These are phyloP conservation scores for Juncus effusus DNA, from an alignment of 176 grass and related monocot species.

Conservation along the genomic window DNA sequence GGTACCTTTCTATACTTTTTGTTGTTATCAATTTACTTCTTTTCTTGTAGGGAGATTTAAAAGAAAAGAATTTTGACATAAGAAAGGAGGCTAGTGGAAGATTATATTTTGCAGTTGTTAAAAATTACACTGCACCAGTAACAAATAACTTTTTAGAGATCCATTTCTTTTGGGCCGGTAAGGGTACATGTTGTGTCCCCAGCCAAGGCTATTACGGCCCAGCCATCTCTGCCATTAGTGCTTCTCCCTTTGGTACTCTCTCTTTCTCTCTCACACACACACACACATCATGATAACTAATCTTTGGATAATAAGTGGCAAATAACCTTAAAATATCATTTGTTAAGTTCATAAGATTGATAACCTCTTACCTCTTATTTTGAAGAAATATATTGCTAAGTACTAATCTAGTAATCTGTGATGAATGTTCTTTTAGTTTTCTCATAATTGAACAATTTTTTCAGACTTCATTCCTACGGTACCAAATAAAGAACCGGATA, in stretches of 20 bases:
- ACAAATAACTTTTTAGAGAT: constrained; percentile 83
- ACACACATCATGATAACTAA: too few relatives aligned
- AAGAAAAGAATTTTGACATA: constrained; percentile 78
- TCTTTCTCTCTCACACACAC: constrained; percentile 44
- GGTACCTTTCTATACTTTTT: not conserved
- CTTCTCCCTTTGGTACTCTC: too few relatives aligned
- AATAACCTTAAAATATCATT: too few relatives aligned
- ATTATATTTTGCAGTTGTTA: constrained; percentile 50
- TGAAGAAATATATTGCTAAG: too few relatives aligned
- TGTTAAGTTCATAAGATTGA: not conserved
- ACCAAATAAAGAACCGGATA: constrained; percentile 23
- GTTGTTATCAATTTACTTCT: not conserved
- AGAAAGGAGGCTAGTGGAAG: constrained; percentile 67
- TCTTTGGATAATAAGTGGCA: too few relatives aligned
- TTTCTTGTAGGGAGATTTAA: constrained; percentile 47
- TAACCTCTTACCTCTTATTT: too few relatives aligned
- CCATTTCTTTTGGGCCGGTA: constrained; percentile 44
- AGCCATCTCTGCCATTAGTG: constrained; percentile 41
- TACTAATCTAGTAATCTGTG: too few relatives aligned
- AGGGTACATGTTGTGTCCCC: constrained; percentile 70
- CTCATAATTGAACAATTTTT: constrained; percentile 31
- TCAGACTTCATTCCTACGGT: constrained; percentile 71
- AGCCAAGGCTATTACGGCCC: constrained; percentile 69
- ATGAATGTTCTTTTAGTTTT: constrained; percentile 7
- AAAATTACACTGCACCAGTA: constrained; percentile 49